Evolutionary conservation across 371 early-diverging fungal genomes (phyloP).

Genomic region (Coelomomyces lativittatus): DNA sequence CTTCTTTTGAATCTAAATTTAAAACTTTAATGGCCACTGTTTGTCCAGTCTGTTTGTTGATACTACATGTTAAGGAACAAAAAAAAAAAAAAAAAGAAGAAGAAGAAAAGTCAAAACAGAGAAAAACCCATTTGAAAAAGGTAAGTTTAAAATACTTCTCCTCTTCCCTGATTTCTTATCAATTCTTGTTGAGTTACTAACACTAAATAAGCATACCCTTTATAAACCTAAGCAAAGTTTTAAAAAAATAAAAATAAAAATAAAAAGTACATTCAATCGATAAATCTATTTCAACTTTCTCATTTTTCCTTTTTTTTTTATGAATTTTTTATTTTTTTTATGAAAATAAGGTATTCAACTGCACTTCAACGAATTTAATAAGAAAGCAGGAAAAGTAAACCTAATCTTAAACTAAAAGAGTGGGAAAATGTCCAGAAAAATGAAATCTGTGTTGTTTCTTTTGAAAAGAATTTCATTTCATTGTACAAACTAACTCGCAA

Average conservation of each 20-base stretch:
- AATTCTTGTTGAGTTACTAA: neutral
- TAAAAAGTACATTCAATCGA: no score
- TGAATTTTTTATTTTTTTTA: neutral
- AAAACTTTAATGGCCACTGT: constrained; percentile 83
- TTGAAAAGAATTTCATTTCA: constrained; percentile 4
- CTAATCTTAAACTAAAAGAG: neutral
- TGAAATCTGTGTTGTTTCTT: neutral
- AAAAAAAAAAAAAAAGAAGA: neutral
- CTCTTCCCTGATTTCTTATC: neutral
- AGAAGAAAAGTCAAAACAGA: neutral
- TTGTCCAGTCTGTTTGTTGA: constrained; percentile 9
- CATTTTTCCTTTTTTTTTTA: no score
- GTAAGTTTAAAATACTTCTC: neutral
- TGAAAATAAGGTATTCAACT: neutral
- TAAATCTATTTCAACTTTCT: no score
- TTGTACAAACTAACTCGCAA: no score
- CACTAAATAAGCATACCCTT: neutral
- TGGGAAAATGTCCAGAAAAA: constrained; percentile 1
- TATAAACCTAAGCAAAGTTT: neutral
- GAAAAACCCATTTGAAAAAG: neutral
- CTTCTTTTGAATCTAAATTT: constrained; percentile 84
- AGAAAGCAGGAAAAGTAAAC: neutral
- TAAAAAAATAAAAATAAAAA: neutral
- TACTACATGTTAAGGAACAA: neutral
- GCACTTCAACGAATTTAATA: neutral